phyloP scores from a whole-genome alignment of 2,329 filamentous ascomycete genomes.

The Aspergillus sp. region DNA sequence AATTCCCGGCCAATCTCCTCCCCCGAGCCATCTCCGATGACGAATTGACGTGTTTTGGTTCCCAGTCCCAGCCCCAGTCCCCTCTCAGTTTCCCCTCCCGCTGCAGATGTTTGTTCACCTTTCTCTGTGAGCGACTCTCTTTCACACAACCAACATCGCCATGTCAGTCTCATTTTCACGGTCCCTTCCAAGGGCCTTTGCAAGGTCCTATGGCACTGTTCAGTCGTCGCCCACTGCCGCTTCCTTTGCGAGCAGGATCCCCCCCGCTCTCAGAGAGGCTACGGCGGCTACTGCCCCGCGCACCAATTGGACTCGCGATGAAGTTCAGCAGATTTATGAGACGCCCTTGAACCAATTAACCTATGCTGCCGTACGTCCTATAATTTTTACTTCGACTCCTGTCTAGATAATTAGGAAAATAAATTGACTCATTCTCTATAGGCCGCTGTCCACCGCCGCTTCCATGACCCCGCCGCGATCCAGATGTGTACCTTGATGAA shows the following conservation, averaged over 20 bases:
- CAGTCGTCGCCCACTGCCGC: conserved; percentile 34
- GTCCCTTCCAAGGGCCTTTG: conserved; percentile 28
- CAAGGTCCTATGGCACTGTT: conserved; percentile 41
- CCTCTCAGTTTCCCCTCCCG: conserved; percentile 3
- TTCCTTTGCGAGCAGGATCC: conserved; percentile 31
- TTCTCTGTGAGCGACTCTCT: not conserved
- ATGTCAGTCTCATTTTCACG: conserved; percentile 33
- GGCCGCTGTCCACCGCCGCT: conserved; percentile 77
- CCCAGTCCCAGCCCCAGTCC: not conserved
- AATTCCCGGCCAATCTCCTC: not conserved
- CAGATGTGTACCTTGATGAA: conserved; percentile 96
- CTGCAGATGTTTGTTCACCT: not conserved
- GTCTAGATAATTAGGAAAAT: not conserved
- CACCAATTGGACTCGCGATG: conserved; percentile 76
- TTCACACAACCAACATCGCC: conserved; percentile 6
- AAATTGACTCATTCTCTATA: conserved; percentile 37
- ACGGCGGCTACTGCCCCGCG: conserved; percentile 51
- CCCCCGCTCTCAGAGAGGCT: conserved; percentile 36
- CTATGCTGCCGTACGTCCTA: conserved; percentile 64
- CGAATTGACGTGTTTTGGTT: not conserved
- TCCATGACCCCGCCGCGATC: conserved; percentile 79
- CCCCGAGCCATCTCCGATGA: not conserved
- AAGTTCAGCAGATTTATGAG: conserved; percentile 80
- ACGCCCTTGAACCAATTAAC: conserved; percentile 77
- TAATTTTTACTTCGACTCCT: not conserved